Evolutionary conservation across 176 grass and related monocot genomes (phyloP), one percentile per base, ranked within the genome.

Genomic region (Juncus inflexus): DNA sequence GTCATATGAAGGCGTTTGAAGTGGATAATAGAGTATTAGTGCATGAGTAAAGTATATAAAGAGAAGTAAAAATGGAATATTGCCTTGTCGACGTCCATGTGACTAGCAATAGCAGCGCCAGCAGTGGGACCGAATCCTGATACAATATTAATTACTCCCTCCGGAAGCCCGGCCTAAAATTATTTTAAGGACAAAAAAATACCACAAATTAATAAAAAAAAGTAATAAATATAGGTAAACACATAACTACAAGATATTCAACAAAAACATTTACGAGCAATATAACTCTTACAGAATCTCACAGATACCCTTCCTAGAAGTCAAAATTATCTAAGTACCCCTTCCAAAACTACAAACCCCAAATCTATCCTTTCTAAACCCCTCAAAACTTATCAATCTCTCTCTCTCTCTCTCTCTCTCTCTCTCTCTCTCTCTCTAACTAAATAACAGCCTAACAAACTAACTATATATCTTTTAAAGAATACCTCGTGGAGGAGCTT

Each of bases 41-140:
- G 19, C 19, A 28, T 28, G 56, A 7, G 28, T 66, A n/a, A 8
- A 63, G 3, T 11, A 63, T 63, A 11, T 36, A 11, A 10, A 52
- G 14, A 51, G n/a, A 14, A 50, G 47, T 19, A 55, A 8, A 28
- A 15, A 12, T 61, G 61, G 43, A 47, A 47, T 2, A 10, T 61
- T 80, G 91, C 91, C 91, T 97, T 97, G 56, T 97, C 94, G 4
- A 97, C 87, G 12, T 69, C 94, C 88, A 91, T 89, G 71, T 97
- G 94, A 55, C 85, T 82, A 37, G 67, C 74, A 55, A 97, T 63
- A n/a, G 94, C 88, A 35, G 80, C 94, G 58, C 94, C 94, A 75
- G 94, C 94, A 36, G 88, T 91, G 1, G 94, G 88, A 1, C 94
- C 94, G 47, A 91, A 97, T 15, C 94, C 94, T 3, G 94, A 81